These are phyloP conservation scores for Calocybe cyanea DNA, from an alignment of 768 basidiomycete species.

Conservation along the genomic window DNA sequence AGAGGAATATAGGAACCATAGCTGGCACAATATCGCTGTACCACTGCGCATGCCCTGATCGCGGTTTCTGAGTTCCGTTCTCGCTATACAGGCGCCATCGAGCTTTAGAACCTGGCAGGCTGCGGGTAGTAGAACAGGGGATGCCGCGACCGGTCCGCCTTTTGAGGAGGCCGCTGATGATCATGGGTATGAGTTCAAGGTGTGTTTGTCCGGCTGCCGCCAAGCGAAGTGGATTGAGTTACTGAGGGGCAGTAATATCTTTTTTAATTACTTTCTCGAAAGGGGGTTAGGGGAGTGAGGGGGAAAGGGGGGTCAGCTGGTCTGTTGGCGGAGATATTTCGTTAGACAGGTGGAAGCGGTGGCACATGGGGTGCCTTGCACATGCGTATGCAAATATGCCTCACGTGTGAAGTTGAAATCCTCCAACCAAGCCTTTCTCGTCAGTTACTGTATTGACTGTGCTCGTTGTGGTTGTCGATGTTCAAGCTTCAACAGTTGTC, in stretches of 20 bases:
- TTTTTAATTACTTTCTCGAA: not conserved
- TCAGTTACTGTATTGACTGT: too few species aligned
- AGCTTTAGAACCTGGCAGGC: not conserved
- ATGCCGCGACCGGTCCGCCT: conserved; percentile 2
- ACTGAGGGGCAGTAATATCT: too few species aligned
- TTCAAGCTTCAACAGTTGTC: too few species aligned
- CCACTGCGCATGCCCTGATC: conserved; percentile 57
- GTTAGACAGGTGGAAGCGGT: conserved; percentile 3
- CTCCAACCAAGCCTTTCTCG: too few species aligned
- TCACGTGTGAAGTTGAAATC: not conserved
- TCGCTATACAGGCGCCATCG: conserved; percentile 17
- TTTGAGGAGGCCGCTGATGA: conserved; percentile 16
- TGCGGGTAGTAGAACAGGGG: conserved; percentile 5
- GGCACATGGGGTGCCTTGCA: not conserved
- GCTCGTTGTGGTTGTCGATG: too few species aligned
- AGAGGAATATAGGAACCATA: conserved; percentile 74
- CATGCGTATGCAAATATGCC: not conserved
- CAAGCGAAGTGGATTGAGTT: too few species aligned
- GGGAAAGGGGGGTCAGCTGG: conserved; percentile 12
- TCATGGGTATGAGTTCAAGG: conserved; percentile 10
- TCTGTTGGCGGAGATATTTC: conserved; percentile 9
- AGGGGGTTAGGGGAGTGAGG: too few species aligned
- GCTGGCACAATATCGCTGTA: conserved; percentile 68
- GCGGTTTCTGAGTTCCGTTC: conserved; percentile 17
- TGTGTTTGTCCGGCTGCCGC: too few species aligned